Evolutionary conservation across 2,329 filamentous ascomycete species (phyloP).

Genomic region (Neofusicoccum parvum): DNA sequence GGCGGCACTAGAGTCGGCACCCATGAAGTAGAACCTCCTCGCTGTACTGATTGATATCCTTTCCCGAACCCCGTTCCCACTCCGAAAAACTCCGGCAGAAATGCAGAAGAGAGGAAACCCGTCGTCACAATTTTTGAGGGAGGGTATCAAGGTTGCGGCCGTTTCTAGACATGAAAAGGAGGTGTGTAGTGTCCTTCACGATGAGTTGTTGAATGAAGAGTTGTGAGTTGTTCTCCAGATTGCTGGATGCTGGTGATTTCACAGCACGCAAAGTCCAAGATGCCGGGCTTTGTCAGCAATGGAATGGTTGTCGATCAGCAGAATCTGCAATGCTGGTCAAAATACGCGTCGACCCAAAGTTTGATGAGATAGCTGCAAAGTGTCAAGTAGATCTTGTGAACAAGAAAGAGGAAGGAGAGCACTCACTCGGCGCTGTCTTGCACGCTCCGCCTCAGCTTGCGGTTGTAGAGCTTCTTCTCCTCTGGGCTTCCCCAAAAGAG

Average conservation of each 20-base stretch:
- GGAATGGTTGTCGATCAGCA: no score
- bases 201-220: not conserved
- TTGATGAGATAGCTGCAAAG: no score
- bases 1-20: no score
- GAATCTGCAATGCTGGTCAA: no score
- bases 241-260: not conserved
- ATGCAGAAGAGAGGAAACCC: not conserved
- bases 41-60: constrained; percentile 1
- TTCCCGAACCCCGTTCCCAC: not conserved
- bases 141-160: constrained; percentile 8
- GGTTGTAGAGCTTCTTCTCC: constrained; percentile 82
- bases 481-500: constrained; percentile 82
- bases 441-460: constrained; percentile 76
- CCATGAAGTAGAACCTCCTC: not conserved
- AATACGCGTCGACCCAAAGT: no score
- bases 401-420: not conserved
- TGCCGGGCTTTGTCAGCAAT: no score
- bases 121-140: not conserved
- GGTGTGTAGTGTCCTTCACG: not conserved
- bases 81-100: constrained; percentile 4
- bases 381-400: not conserved
- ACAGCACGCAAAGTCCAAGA: no score
- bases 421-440: constrained; percentile 54
- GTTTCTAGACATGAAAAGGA: constrained; percentile 10
- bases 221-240: not conserved